Base-by-base conservation (phyloP, 140 eudicot genomes). In the Ambrosia hybrid region DNA sequence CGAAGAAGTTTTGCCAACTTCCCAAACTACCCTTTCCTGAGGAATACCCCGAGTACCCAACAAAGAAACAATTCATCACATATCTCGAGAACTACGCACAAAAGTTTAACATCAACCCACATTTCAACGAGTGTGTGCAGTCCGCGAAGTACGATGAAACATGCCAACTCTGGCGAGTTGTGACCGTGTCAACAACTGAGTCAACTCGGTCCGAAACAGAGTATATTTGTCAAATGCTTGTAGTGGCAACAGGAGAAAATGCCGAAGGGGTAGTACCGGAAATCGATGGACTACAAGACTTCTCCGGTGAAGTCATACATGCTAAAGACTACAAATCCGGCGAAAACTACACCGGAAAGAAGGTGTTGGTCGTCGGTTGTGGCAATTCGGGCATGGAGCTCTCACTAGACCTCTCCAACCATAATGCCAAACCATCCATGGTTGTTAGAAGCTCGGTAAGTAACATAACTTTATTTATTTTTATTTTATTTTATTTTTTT, bases 351-450 rank as follows among this genome's bases (percentile, higher is more conserved):
- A 14, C 46, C 0, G 99, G 93, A 4, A 84, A 93, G 83, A 88
- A 81, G 71, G 99, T 93, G 10, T 86, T 93, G 15, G 99, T 93
- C 12, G 96, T 93, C 51, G 99, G 99, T 0, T 93, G 99, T 59
- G 99, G 99, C 4, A 93, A 93, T 73, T 93, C 99, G 4, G 99
- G 97, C 79, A 93, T 93, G 99, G 99, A 93, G 45, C 83, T 93
- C 68, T 87, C 97, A 6, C 88, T 93, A 14, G 99, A 93, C 78
- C 96, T 93, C 52, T 84, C 84, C 57, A 93, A 93, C 83, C 94
- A 93, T 77, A 79, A 84, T 74, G 99, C 99, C 3, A 74, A 79
- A 14, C 97, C 99, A 17, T 82, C 89, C 2, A 90, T 93, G 84
- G 99, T 93, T 21, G 92, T 86, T 69, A 85, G 99, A 43, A 93